Evolutionary conservation across 2,329 filamentous ascomycete genomes (phyloP).

Genomic region (Dactylellina drechsleri): DNA sequence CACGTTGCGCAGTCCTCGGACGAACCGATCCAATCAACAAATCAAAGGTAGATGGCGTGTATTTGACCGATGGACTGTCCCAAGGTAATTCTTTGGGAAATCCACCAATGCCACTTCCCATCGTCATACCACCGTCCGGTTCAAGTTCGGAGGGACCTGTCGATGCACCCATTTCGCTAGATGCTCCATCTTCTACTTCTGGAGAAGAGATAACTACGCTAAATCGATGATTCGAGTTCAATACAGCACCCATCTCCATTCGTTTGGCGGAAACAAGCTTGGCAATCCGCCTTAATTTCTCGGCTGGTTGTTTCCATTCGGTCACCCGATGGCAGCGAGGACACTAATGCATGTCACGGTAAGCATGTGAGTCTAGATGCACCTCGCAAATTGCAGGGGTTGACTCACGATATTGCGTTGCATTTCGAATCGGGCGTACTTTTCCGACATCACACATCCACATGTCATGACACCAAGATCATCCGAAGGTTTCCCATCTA

Average conservation of each 20-base stretch:
- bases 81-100: slow-evolving; percentile 52
- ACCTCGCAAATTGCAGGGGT: slow-evolving; percentile 13
- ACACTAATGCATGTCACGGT: slow-evolving; percentile 35
- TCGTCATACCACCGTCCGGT: slow-evolving; percentile 37
- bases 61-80: slow-evolving; percentile 53
- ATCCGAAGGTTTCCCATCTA: slow-evolving; percentile 54
- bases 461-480: slow-evolving; percentile 55
- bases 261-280: slow-evolving; percentile 44
- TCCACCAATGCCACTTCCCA: slow-evolving; percentile 43
- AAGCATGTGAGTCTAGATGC: slow-evolving; percentile 25
- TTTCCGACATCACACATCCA: slow-evolving; percentile 55
- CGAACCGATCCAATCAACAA: slow-evolving; percentile 23
- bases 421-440: slow-evolving; percentile 47
- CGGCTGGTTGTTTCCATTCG: slow-evolving; percentile 43
- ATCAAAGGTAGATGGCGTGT: slow-evolving; percentile 43
- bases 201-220: slow-evolving; percentile 54
- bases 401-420: slow-evolving; percentile 51
- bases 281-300: slow-evolving; percentile 45
- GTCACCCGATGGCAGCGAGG: slow-evolving; percentile 49
- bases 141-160: slow-evolving; percentile 42
- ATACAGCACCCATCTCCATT: slow-evolving; percentile 50
- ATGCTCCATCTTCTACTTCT: slow-evolving; percentile 44
- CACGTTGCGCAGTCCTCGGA: slow-evolving; percentile 28
- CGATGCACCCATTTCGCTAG: slow-evolving; percentile 47
- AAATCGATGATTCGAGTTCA: slow-evolving; percentile 50